These are phyloP conservation scores for Didymella arachidicola DNA, from an alignment of 2,329 filamentous ascomycete genomes.

Conservation along the genomic window DNA sequence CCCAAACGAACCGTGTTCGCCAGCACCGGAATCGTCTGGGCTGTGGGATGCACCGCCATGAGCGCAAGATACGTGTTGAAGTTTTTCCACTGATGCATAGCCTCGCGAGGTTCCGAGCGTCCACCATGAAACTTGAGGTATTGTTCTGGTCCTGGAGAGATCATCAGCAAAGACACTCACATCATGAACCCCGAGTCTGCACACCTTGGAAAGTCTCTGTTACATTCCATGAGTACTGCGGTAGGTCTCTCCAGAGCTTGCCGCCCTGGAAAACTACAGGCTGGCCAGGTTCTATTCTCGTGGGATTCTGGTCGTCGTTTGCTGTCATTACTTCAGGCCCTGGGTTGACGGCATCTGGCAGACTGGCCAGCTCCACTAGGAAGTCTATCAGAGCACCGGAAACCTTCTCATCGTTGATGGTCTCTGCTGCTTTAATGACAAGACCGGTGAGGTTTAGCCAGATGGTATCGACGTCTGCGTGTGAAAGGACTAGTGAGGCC, in stretches of 20 bases:
- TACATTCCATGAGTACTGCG: neutral
- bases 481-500: neutral
- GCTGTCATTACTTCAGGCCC: constrained; percentile 1
- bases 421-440: neutral
- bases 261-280: neutral
- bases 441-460: constrained; percentile 3
- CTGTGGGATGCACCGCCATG: constrained; percentile 4
- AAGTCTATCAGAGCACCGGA: constrained; percentile 5
- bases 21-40: constrained; percentile 9
- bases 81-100: constrained; percentile 10
- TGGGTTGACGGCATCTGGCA: constrained; percentile 14
- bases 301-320: neutral
- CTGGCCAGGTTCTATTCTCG: neutral
- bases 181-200: neutral
- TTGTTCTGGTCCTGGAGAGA: constrained; percentile 1
- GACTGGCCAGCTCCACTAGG: constrained; percentile 16
- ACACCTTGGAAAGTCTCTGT: constrained; percentile 18
- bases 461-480: neutral
- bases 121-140: neutral
- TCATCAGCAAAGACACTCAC: neutral
- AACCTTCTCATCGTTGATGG: constrained; percentile 1
- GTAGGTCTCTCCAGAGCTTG: constrained; percentile 15
- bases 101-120: neutral
- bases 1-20: neutral
- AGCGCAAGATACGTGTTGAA: constrained; percentile 18